A percentile compares a stretch with the other conserved stretches of the same genome.
Evolutionary conservation across 2,329 filamentous ascomycete genomes (phyloP).

Genomic region (Exophiala oligosperma): DNA sequence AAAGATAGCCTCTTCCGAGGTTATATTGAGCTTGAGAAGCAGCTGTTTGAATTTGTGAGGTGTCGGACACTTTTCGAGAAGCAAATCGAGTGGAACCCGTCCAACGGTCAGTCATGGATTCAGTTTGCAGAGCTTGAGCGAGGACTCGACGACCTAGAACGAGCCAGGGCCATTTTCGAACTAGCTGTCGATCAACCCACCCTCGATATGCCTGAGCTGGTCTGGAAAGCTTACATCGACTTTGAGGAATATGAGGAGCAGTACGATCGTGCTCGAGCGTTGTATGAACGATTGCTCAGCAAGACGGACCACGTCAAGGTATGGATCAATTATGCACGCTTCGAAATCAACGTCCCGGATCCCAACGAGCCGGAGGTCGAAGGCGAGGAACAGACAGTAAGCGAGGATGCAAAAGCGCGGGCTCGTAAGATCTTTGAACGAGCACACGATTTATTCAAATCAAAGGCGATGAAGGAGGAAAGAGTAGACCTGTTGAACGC

Average conservation of each 20-base stretch:
- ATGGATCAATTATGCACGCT: constrained; percentile 98
- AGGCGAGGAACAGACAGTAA: constrained; percentile 63
- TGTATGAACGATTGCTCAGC: constrained; percentile 87
- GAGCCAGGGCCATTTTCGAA: constrained; percentile 88
- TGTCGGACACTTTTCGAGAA: constrained; percentile 93
- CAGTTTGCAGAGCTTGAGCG: constrained; percentile 92
- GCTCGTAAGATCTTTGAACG: constrained; percentile 83
- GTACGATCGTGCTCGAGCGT: constrained; percentile 73
- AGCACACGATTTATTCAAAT: constrained; percentile 83
- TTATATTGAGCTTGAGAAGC: constrained; percentile 89
- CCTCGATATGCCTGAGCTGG: constrained; percentile 93
- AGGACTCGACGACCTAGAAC: constrained; percentile 84
- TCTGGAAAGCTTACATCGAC: constrained; percentile 98
- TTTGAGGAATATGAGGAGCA: constrained; percentile 96
- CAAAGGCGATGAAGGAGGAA: constrained; percentile 88
- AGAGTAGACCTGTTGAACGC: constrained; percentile 87
- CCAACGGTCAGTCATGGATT: constrained; percentile 94
- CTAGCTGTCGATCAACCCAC: constrained; percentile 78
- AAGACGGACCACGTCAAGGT: constrained; percentile 99
- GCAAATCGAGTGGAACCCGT: constrained; percentile 86
- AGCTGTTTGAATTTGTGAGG: constrained; percentile 88
- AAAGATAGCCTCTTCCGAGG: constrained; percentile 94
- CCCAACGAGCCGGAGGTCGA: constrained; percentile 63
- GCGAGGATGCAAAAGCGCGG: constrained; percentile 78
- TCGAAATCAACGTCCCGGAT: constrained; percentile 92